phyloP scores from a whole-genome alignment of 2,329 filamentous ascomycete genomes.

The Colletotrichum shisoi region DNA sequence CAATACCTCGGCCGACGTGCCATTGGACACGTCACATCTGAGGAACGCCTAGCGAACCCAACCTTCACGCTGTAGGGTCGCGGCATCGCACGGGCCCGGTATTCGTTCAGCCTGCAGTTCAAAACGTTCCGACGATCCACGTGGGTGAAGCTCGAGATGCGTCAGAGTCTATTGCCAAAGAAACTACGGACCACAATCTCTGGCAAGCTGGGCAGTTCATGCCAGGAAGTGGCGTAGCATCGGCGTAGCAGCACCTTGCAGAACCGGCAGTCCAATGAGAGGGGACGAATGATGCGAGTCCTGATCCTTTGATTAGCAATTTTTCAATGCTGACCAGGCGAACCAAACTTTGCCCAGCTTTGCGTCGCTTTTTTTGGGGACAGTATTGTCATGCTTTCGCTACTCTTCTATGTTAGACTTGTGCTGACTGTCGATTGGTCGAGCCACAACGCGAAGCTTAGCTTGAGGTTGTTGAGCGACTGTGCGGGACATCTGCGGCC shows the following conservation, averaged over 20 bases:
- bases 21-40: not conserved
- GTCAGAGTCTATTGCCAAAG: not conserved
- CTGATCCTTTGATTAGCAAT: not conserved
- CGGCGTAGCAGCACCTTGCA: not conserved
- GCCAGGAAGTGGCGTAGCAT: constrained; percentile 2
- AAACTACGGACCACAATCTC: not conserved
- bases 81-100: not conserved
- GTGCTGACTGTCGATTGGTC: constrained; percentile 1
- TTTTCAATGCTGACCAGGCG: constrained; percentile 10
- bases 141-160: not conserved
- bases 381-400: constrained; percentile 4
- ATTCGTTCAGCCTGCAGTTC: not conserved
- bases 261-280: not conserved
- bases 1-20: too few relatives aligned
- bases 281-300: not conserved
- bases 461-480: not conserved
- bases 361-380: not conserved
- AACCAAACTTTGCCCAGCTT: constrained; percentile 18
- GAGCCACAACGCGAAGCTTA: constrained; percentile 1
- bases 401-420: not conserved
- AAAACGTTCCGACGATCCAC: constrained; percentile 8
- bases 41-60: not conserved
- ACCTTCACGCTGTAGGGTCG: not conserved
- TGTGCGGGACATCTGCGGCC: not conserved
- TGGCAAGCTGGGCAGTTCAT: constrained; percentile 2